Base-by-base conservation (phyloP, 2,329 filamentous ascomycete genomes). In the Trichoderma guizhouense region DNA sequence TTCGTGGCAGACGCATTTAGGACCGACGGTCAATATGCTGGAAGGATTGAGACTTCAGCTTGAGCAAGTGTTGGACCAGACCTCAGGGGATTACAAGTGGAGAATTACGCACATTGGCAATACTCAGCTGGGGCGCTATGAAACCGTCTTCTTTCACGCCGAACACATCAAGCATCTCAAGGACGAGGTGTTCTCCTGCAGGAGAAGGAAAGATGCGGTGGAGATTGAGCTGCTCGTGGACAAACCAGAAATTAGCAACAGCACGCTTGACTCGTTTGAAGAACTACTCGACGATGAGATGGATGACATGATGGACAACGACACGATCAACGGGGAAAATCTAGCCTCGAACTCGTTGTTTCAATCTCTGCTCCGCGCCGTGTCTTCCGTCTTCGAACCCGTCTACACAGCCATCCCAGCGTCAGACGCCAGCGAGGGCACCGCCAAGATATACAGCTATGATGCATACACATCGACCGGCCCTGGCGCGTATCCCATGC, bases 171-270 rank as follows among this genome's bases (percentile, higher is more conserved):
- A 92, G 71, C 91, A 93, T 74, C 88, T 94, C 43, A 88, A 89
- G 26, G 95, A 98, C 80, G 93, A 94, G 15, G 91, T 95, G 71
- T 98, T 98, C 80, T 92, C 91, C 11, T 88, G 93, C 32, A 86
- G 95, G 30, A 89, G 92, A 61, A 93, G 97, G 77, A 82, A 88
- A 5, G 86, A 92, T 71, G 87, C 91, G 74, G 84, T 97, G 65
- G 93, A 97, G 76, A 81, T 97, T 53, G 86, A 95, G 72, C 80
- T 96, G 68, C 90, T 82, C 36, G 74, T 80, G 39, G 78, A 80
- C 55, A 71, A 71, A 7, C 75, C 77, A 3, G 76, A 75, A 30
- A 63, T 18, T 5, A n/a, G n/a, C 24, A 70, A 57, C 58, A 64
- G 15, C 21, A 69, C 57, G 39, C 34, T 74, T 28, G 72, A 71